Percentiles rank a stretch among this genome's conserved stretches.
Conservation (phyloP, 257 asterid genomes). For the Lavandula angustifolia region DNA sequence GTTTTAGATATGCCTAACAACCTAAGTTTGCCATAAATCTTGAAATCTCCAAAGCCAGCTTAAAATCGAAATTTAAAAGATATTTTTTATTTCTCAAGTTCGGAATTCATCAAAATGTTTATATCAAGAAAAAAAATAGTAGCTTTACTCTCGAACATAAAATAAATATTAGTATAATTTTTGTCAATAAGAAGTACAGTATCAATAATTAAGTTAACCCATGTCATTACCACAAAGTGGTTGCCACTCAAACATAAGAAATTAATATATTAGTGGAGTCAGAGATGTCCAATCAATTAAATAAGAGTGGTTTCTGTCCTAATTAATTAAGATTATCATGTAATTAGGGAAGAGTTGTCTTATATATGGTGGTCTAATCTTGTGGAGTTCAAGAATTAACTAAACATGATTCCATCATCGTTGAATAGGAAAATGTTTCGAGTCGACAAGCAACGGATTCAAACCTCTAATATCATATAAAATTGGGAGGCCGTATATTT, state of each 20-base stretch:
- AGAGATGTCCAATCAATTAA: conserved; percentile 6
- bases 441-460: background rate
- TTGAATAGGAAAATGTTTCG: conserved; percentile 8
- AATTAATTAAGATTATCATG: conserved; percentile 45
- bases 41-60: too few species aligned
- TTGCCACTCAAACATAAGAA: conserved; percentile 37
- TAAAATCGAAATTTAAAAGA: too few species aligned
- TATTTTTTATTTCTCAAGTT: too few species aligned
- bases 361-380: conserved; percentile 21
- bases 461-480: background rate
- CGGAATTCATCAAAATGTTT: too few species aligned
- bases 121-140: too few species aligned
- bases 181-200: background rate
- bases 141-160: background rate
- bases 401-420: conserved; percentile 27
- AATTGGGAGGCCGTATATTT: background rate
- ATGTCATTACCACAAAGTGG: conserved; percentile 31
- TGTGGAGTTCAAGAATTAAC: conserved; percentile 30
- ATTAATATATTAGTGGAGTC: background rate
- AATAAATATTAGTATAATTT: background rate
- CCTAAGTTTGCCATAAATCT: too few species aligned
- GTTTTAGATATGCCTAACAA: too few species aligned
- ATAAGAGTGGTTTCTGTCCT: conserved; percentile 17
- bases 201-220: conserved; percentile 24
- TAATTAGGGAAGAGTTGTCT: conserved; percentile 24